Evolutionary conservation across 257 asterid genomes (phyloP), one percentile per base, ranked within the genome.

Genomic region (Henckelia pumila): DNA sequence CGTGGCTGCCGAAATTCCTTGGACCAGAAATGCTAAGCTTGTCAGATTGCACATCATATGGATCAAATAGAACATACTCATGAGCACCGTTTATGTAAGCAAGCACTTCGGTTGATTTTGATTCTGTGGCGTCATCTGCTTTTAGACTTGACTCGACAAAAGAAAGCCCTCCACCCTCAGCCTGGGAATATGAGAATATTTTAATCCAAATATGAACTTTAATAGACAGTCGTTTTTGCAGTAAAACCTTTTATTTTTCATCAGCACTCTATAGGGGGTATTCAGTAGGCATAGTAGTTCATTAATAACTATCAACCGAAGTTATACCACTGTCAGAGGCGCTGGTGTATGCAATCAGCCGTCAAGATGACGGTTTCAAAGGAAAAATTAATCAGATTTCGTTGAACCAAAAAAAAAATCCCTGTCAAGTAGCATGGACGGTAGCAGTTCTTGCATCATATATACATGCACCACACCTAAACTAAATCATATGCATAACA

Each of bases 41-140:
- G 35, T 61, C 73, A 37, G 61, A 77, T 61, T 59, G 84, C 60
- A 67, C 76, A 17, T 77, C 76, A 16, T 40, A 11, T 50, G 95
- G 90, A 77, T 86, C 80, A 47, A 93, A 82, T 63, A 93, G 78
- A 64, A 85, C 86, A 71, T 88, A 93, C 73, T 93, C 97, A 23
- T 75, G 92, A 67, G 62, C 75, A 60, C 83, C 75, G 64, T 84
- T 82, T 17, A 90, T 44, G 47, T 84, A 93, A 5, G 87, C 88
- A 35, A 93, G 92, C 63, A 88, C 60, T 73, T 79, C 80, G 11
- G 61, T 50, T 59, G 79, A 55, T 57, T 75, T 71, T 67, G 74
- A 72, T 70, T 75, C 83, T 58, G 80, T 50, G 67, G 61, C 73
- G 32, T 77, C 82, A 14, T 80, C 84, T 1, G 66, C 61, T 71